Evolutionary conservation across 495 filamentous ascomycete species (phyloP), one percentile per base, ranked within the genome.

Genomic region (Poronia punctata): DNA sequence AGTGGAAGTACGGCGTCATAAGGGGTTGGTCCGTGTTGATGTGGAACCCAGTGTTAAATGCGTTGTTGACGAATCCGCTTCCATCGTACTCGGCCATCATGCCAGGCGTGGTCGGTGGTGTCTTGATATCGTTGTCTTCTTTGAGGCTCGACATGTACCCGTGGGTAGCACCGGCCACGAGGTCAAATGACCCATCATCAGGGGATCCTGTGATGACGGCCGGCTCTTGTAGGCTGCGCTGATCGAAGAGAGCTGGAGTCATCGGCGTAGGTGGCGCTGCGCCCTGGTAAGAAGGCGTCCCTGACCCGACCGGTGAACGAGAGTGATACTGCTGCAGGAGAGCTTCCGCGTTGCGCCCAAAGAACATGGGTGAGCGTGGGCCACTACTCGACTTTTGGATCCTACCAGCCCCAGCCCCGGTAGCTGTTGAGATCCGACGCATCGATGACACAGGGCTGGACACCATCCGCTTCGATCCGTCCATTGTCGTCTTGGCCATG

Each of bases 91-190:
- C 48, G 17, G 48, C 34, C 18, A 54, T 46, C 14, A 70, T 43
- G 16, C 64, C 64, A 0, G 68, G 68, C n/a, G 68, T 71, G 20
- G 52, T 59, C 3, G 66, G 68, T 2, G 68, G 68, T n/a, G 68
- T 66, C 43, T 66, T 70, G 29, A 66, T 47, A 30, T 53, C 57
- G 11, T 53, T 24, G 15, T 69, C 65, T 11, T 43, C 39, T 36
- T 65, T 60, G 38, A 57, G 52, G 5, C 54, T 49, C 14, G 38
- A 35, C 35, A 52, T 38, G 2, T 48, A 50, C 11, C 53, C 30
- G 8, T 57, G 49, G 4, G 60, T 42, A 17, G 62, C 53, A 4
- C 52, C 44, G 28, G 56, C 60, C 15, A 47, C 51, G 7, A 66
- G 42, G 10, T 41, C 29, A 31, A 52, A 54, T 5, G 49, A 41